phyloP scores from a whole-genome alignment of 371 early-diverging fungal species.

The Capillidium rhysosporum region DNA sequence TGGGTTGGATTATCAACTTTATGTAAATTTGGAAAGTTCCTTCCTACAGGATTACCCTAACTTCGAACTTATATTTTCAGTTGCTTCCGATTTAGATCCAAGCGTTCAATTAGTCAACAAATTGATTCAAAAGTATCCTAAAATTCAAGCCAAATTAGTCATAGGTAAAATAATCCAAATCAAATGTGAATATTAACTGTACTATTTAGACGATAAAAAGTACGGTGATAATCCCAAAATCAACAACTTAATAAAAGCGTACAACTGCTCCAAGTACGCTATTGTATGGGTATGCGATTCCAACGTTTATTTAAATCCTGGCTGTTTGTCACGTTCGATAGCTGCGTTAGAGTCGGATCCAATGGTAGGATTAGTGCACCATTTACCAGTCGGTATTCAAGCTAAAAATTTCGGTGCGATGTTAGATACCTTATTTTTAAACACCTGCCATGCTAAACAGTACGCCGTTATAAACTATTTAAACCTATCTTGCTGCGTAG shows the following conservation, averaged over 20 bases:
- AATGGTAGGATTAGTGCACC: slow-evolving; percentile 84
- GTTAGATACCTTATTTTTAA: slow-evolving; percentile 68
- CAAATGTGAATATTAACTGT: slow-evolving; percentile 24
- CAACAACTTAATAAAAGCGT: slow-evolving; percentile 76
- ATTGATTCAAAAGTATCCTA: slow-evolving; percentile 40
- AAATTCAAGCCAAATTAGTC: slow-evolving; percentile 50
- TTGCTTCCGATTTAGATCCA: slow-evolving; percentile 56
- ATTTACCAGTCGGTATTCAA: slow-evolving; percentile 57
- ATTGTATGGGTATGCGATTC: slow-evolving; percentile 88
- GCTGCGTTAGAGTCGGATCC: slow-evolving; percentile 44
- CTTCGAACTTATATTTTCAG: slow-evolving; percentile 68
- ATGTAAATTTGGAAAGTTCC: slow-evolving; percentile 54
- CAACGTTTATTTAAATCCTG: slow-evolving; percentile 57
- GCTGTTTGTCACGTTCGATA: slow-evolving; percentile 57
- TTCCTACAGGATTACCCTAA: slow-evolving; percentile 66
- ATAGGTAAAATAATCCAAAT: slow-evolving; percentile 27
- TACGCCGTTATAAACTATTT: slow-evolving; percentile 76
- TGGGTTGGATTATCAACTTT: slow-evolving; percentile 65
- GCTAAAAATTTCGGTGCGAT: slow-evolving; percentile 55
- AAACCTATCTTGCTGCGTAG: slow-evolving; percentile 67
- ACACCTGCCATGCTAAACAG: slow-evolving; percentile 84
- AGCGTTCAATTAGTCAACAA: slow-evolving; percentile 42
- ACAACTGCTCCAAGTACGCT: slow-evolving; percentile 55
- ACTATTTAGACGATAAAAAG: no score
- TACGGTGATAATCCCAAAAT: slow-evolving; percentile 87